A percentile compares a stretch with the other conserved stretches of the same genome.
Evolutionary conservation across 768 basidiomycete genomes (phyloP).

Genomic region (Tremella mesenterica): DNA sequence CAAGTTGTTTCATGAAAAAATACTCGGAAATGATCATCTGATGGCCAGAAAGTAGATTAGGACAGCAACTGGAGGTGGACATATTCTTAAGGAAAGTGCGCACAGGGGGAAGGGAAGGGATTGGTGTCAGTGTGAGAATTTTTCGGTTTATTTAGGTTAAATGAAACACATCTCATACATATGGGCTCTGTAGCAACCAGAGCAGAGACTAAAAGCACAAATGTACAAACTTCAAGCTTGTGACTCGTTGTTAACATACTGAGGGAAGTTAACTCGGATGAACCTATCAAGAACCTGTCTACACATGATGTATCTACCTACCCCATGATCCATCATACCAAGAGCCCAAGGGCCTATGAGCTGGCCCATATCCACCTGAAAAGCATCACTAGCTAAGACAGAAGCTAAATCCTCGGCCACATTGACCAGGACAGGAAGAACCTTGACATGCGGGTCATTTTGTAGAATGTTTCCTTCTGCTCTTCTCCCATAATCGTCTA

Average conservation of each 20-base stretch:
- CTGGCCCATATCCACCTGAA: neutral
- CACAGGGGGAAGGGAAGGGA: no score
- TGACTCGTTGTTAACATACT: neutral
- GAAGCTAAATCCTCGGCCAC: neutral
- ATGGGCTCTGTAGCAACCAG: neutral
- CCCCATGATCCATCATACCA: neutral
- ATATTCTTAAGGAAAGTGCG: no score
- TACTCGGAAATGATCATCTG: no score
- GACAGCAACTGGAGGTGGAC: no score
- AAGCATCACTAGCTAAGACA: neutral
- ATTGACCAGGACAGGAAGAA: neutral
- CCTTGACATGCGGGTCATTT: neutral
- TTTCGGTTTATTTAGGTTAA: neutral
- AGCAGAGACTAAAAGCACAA: neutral
- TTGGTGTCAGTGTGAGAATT: neutral
- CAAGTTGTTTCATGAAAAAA: no score
- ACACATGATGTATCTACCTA: neutral
- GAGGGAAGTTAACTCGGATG: neutral
- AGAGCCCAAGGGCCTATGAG: neutral
- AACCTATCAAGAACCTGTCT: neutral
- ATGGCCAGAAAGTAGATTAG: no score
- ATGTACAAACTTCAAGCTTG: neutral
- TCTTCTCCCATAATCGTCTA: conserved; percentile 1
- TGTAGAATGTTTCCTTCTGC: neutral
- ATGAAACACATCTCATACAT: neutral